A percentile compares a stretch with the other conserved stretches of the same genome.
Evolutionary conservation across 805 yeast genomes (phyloP).

Genomic region (Brettanomyces custersianus): DNA sequence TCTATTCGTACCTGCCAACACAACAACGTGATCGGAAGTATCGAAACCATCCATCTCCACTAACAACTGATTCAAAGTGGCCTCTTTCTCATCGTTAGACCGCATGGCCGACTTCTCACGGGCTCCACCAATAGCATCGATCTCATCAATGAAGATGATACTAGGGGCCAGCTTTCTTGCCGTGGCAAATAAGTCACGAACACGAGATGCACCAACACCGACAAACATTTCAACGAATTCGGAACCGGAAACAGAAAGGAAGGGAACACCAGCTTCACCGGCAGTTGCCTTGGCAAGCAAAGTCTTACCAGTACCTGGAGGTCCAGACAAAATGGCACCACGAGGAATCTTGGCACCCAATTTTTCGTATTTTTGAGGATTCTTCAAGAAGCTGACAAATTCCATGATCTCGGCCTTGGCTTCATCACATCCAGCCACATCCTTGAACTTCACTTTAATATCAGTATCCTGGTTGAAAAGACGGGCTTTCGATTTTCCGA

Average conservation of each 20-base stretch:
- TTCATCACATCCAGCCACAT: conserved; percentile 96
- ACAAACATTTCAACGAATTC: conserved; percentile 98
- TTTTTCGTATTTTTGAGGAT: conserved; percentile 83
- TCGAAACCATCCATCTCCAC: conserved; percentile 99
- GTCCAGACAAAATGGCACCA: conserved; percentile 95
- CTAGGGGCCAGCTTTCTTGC: conserved; percentile 94
- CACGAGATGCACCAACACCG: conserved; percentile 98
- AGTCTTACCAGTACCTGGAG: conserved; percentile 99
- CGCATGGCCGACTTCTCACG: conserved; percentile 59
- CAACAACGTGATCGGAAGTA: conserved; percentile 86
- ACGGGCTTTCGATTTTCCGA: conserved; percentile 88
- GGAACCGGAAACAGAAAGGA: conserved; percentile 91
- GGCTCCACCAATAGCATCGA: conserved; percentile 98
- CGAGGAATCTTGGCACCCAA: conserved; percentile 97
- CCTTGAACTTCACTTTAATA: conserved; percentile 79
- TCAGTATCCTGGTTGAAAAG: conserved; percentile 87
- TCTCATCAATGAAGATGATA: conserved; percentile 95
- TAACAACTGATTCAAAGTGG: conserved; percentile 87
- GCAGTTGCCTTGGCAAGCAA: conserved; percentile 96
- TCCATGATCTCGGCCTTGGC: conserved; percentile 98
- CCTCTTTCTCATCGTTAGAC: conserved; percentile 94
- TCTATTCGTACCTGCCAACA: conserved; percentile 94
- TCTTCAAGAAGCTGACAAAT: conserved; percentile 85
- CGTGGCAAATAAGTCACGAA: conserved; percentile 85
- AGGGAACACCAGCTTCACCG: conserved; percentile 98